Base-by-base conservation (phyloP, 2,329 filamentous ascomycete species). In the Colletotrichum sp. region DNA sequence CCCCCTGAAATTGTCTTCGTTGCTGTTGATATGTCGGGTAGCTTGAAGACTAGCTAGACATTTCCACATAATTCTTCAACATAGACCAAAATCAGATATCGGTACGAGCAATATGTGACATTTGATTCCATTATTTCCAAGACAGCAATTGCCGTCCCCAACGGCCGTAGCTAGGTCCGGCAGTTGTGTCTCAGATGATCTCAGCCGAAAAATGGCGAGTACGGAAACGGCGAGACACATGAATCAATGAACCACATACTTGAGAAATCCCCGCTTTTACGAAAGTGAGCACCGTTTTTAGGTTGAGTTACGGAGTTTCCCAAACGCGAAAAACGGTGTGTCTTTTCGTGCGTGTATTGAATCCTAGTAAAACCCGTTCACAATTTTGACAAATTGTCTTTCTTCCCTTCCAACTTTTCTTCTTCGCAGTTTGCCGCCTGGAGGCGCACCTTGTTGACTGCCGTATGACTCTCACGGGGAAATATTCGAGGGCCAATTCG, bases 1-100 rank as follows among this genome's bases (percentile, higher is more conserved):
- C 3, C 1, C 0, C 38, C 18, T 21, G 0, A n/a, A 48, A 3
- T 0, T 21, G 38, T 2, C 18, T 21, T 0, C 38, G 6, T 21
- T 21, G n/a, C 10, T 48, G n/a, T 48, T 21, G 18, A 21, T 48
- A 21, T 18, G 9, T n/a, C n/a, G n/a, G n/a, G n/a, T 7, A 48
- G 2, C 43, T 4, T 4, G n/a, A 21, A 21, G 43, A 8, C 9
- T 48, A n/a, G 18, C 43, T 48, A 21, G 18, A 2, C 38, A 48
- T 48, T 48, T n/a, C 1, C 2, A n/a, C 38, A n/a, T 2, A 1
- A 5, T 10, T n/a, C 9, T n/a, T 48, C 1, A 0, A 6, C 3
- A 12, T n/a, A 12, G 1, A 6, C 38, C 18, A 48, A 3, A 0
- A 1, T 9, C 38, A 48, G 18, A n/a, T 48, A n/a, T 12, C 0